Evolutionary conservation across 164 flowering plant species (phyloP).

Genomic region (Saururus chinensis): DNA sequence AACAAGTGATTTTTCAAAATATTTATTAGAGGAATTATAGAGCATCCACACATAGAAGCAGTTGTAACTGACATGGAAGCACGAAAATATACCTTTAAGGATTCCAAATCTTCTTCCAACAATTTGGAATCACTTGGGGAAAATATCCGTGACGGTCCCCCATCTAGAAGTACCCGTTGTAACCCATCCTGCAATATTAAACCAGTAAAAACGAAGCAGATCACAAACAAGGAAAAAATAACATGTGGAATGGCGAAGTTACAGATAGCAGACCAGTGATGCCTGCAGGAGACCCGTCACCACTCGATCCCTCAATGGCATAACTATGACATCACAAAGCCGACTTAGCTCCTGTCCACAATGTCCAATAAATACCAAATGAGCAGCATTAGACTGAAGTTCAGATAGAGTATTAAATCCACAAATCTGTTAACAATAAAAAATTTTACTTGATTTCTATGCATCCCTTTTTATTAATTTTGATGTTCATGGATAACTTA

Average conservation of each 20-base stretch:
- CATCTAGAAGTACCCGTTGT: slow-evolving; percentile 81
- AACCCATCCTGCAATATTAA: slow-evolving; percentile 66
- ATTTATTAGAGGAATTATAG: too few species aligned
- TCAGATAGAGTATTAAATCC: neutral
- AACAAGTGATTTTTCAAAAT: too few species aligned
- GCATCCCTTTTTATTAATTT: too few species aligned
- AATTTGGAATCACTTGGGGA: slow-evolving; percentile 59
- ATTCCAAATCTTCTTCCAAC: slow-evolving; percentile 82
- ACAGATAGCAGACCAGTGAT: slow-evolving; percentile 48
- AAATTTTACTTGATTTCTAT: too few species aligned
- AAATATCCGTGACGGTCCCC: slow-evolving; percentile 85
- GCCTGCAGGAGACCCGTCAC: slow-evolving; percentile 97
- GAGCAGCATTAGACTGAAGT: neutral
- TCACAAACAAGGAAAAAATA: neutral
- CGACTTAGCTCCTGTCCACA: slow-evolving; percentile 63
- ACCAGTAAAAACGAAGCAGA: neutral
- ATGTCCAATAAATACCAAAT: neutral
- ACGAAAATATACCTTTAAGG: slow-evolving; percentile 52
- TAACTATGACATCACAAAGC: slow-evolving; percentile 73
- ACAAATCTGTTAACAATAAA: too few species aligned
- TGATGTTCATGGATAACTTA: too few species aligned
- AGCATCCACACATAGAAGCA: too few species aligned
- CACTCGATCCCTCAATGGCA: slow-evolving; percentile 82
- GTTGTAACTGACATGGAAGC: neutral
- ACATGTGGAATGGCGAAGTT: neutral